Percentiles rank a stretch among this genome's conserved stretches.
Conservation (phyloP, 805 yeast genomes). For the Pichia gijzeniarum region DNA sequence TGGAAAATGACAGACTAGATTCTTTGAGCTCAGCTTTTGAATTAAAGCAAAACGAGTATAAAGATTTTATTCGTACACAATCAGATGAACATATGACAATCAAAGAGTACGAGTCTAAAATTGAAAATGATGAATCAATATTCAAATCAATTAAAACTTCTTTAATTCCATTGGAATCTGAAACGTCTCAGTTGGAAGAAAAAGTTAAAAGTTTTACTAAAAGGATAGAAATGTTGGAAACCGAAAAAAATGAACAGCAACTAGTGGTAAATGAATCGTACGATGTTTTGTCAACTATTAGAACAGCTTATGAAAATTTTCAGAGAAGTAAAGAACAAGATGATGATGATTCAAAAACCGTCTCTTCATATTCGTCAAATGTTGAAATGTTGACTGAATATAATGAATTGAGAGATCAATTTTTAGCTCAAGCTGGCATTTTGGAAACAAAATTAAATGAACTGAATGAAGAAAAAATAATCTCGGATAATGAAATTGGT, state of each 20-base stretch:
- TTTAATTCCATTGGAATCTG: conserved; percentile 58
- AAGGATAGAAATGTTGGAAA: conserved; percentile 42
- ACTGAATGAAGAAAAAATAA: conserved; percentile 37
- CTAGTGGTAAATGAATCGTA: conserved; percentile 35
- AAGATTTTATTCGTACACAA: conserved; percentile 33
- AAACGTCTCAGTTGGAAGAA: conserved; percentile 40
- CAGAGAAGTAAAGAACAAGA: conserved; percentile 10
- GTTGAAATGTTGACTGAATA: conserved; percentile 52
- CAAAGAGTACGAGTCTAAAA: conserved; percentile 34
- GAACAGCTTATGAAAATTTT: conserved; percentile 20
- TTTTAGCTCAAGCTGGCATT: conserved; percentile 49
- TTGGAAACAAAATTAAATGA: conserved; percentile 46
- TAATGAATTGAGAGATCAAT: conserved; percentile 48
- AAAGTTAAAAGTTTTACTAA: conserved; percentile 42
- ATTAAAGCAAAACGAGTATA: conserved; percentile 27
- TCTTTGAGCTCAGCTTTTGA: conserved; percentile 13
- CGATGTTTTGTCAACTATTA: conserved; percentile 38
- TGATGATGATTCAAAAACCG: background rate
- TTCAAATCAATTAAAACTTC: conserved; percentile 21
- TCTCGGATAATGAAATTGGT: conserved; percentile 28
- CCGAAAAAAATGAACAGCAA: conserved; percentile 50
- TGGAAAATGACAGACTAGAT: conserved; percentile 34
- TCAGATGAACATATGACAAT: conserved; percentile 40
- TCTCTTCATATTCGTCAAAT: conserved; percentile 28
- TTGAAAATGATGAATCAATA: conserved; percentile 37